Percentiles rank a stretch among this genome's conserved stretches.
These are phyloP conservation scores for Monarda citriodora DNA, from an alignment of 305 asterid genomes.

Conservation along the genomic window DNA sequence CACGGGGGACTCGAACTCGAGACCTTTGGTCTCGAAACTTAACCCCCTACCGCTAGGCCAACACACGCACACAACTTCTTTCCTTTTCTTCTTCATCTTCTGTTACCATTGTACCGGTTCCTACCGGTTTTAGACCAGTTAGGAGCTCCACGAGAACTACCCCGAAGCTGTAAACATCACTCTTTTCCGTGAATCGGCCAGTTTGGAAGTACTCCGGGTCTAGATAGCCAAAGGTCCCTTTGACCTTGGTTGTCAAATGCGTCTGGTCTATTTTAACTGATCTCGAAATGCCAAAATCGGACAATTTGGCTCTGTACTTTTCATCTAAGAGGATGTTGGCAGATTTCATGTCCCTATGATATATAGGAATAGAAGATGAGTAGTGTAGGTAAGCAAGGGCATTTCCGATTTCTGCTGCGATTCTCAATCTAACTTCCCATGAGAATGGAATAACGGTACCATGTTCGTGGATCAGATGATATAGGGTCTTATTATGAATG, in stretches of 20 bases:
- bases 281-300: constrained; percentile 40
- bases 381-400: constrained; percentile 39
- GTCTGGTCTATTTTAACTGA: constrained; percentile 25
- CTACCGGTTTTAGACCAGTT: constrained; percentile 28
- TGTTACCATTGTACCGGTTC: constrained; percentile 7
- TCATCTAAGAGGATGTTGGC: constrained; percentile 36
- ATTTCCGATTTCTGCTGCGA: constrained; percentile 31
- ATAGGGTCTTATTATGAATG: constrained; percentile 35
- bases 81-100: constrained; percentile 26
- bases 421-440: constrained; percentile 36
- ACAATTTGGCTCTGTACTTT: constrained; percentile 31
- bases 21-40: no score
- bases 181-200: constrained; percentile 32
- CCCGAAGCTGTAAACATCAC: constrained; percentile 43
- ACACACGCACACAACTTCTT: no score
- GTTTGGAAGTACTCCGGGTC: constrained; percentile 43
- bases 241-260: constrained; percentile 37
- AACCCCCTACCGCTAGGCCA: no score
- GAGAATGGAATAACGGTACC: constrained; percentile 26
- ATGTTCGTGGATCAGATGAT: constrained; percentile 31
- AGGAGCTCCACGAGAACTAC: constrained; percentile 39
- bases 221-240: constrained; percentile 39
- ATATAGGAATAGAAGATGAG: constrained; percentile 33
- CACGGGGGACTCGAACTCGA: no score
- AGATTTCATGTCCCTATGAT: constrained; percentile 43